phyloP scores from a whole-genome alignment of 768 basidiomycete genomes.

The Mycena galericulata region DNA sequence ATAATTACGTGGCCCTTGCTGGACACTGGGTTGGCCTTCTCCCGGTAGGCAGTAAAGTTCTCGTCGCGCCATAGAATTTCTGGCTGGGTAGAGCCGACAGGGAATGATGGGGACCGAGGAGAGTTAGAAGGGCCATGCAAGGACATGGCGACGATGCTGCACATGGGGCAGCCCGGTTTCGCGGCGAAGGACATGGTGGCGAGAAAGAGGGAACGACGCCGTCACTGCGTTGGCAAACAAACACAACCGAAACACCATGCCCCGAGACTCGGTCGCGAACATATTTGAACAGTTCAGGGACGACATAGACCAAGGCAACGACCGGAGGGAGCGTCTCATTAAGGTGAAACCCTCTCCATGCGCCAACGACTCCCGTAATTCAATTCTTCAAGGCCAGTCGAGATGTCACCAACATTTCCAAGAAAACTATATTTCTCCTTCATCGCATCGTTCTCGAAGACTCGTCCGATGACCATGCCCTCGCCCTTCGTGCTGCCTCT shows the following conservation, averaged over 20 bases:
- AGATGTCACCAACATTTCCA: conserved; percentile 91
- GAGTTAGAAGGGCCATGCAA: conserved; percentile 57
- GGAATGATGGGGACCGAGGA: conserved; percentile 59
- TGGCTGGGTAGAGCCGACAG: conserved; percentile 59
- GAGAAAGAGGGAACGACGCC: conserved; percentile 7
- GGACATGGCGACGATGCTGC: conserved; percentile 74
- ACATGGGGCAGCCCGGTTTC: conserved; percentile 81
- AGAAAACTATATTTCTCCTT: conserved; percentile 93
- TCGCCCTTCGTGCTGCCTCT: conserved; percentile 58
- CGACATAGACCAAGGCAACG: conserved; percentile 86
- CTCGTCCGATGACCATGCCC: conserved; percentile 44
- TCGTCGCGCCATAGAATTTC: conserved; percentile 83
- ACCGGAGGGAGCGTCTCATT: conserved; percentile 90
- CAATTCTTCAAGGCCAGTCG: conserved; percentile 71
- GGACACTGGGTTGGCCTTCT: conserved; percentile 78
- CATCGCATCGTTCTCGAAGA: conserved; percentile 72
- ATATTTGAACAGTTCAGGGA: conserved; percentile 74
- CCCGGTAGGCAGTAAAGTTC: conserved; percentile 81
- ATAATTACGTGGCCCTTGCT: conserved; percentile 78
- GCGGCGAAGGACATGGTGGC: conserved; percentile 65
- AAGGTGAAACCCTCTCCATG: conserved; percentile 62
- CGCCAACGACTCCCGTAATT: neutral
- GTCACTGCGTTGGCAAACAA: neutral
- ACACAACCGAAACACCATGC: conserved; percentile 7
- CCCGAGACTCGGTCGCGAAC: conserved; percentile 40